Evolutionary conservation across 2,329 filamentous ascomycete species (phyloP), one percentile per base, ranked within the genome.

Genomic region (Microsporum ferrugineum): DNA sequence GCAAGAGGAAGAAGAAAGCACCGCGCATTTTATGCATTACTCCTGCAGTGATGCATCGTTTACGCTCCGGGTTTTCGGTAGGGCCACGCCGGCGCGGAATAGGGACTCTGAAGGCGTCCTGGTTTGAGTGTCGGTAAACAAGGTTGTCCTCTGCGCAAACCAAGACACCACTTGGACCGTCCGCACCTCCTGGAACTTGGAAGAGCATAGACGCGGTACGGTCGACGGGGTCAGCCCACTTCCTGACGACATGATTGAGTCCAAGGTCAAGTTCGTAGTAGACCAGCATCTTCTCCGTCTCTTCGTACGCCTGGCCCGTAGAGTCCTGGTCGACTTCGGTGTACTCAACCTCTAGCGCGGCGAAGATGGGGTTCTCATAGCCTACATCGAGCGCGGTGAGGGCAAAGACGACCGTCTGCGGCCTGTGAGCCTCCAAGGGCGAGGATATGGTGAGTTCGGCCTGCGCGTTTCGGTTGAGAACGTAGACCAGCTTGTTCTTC

Each of bases 401-500:
- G 34, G 89, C 88, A 67, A 96, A 89, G 29, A 97, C 91, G 57
- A 99, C 77, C 1, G 92, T 92, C 63, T 92, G 90, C 10, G 90
- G 85, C 73, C 94, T 95, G 76, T 99, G 92, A 1, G 94, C 95
- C 76, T 99, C 95, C 17, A 99, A 82, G 0, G 94, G 94, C 12
- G 94, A 99, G 3, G 94, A 99, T 58, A 99, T 99, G 45, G 91
- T 95, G 68, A 99, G 84, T 73, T 96, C 89, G 17, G 91, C 91
- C 75, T 97, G 90, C 2, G 91, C 84, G 76, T 96, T 95, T 66
- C 95, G 87, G 75, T 97, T 97, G 67, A 99, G 81, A 69, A 99
- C 92, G 76, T 99, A 99, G 67, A 99, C 94, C 61, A 99, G 87
- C 79, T 99, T 99, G 79, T 97, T 99, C 82, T 99, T 99, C 78